Base-by-base conservation (phyloP, 2,329 filamentous ascomycete species). In the Stagonosporopsis rhizophila region DNA sequence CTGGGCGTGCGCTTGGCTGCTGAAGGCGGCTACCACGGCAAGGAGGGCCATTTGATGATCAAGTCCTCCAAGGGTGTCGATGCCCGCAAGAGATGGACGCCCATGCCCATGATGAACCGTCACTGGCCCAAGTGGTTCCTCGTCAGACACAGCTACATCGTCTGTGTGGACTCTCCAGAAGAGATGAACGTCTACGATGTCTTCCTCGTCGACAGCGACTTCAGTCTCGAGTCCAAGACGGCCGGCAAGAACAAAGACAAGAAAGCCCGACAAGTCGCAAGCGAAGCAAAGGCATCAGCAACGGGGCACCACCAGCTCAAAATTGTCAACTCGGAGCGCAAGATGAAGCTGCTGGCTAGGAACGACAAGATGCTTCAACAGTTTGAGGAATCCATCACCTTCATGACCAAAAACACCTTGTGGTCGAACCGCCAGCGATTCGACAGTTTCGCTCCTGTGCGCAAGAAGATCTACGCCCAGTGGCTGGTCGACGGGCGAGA, bases 181-280 rank as follows among this genome's bases (percentile, higher is more conserved):
- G 96, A 96, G 67, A 96, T 98, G 90, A 94, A 96, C 69, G 96
- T 98, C 30, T 97, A 96, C 74, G 96, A 99, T 77, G 95, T 99
- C 20, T 98, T 97, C 75, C 83, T 99, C n/a, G 91, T 98, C 23
- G 95, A 99, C 72, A 84, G 90, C 1, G 89, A 90, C 67, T 99
- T 99, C 77, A 83, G 85, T 48, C 87, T 97, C 45, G 87, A 92
- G 60, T 87, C 90, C 52, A 92, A 92, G 76, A 86, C 74, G 38
- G 20, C 53, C 4, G 77, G 78, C 56, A 73, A 74, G 40, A 68
- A 79, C 44, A 72, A 75, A 72, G 83, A 81, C 66, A 82, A 76
- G 75, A 83, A 85, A 42, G 80, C 85, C 6, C 82, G 84, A 62
- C 84, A 89, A 34, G 83, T 88, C 65, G 85, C 86, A 15, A 88